Evolutionary conservation across 768 basidiomycete species (phyloP), one percentile per base, ranked within the genome.

Genomic region (Trametes punicea): DNA sequence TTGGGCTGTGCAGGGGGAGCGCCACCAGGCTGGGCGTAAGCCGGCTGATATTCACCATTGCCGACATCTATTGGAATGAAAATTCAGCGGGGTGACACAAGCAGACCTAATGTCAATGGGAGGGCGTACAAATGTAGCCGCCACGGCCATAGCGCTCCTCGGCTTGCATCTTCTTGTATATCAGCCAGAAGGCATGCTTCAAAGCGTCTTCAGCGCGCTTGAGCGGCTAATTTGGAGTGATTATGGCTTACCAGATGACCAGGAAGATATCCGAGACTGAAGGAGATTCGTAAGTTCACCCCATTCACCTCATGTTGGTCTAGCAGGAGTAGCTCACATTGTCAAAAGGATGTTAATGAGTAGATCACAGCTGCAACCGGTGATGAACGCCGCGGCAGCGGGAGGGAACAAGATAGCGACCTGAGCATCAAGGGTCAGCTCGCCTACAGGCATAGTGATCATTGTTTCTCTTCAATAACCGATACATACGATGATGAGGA

Each of bases 151-250:
- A 95, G 38, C 76, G 78, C 64, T 91, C 90, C 64, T 91, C 88
- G 0, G 91, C 93, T 64, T 89, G 79, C 80, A 92, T 92, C 80
- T 87, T 88, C 80, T 80, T 87, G 74, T 93, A 93, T 54, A 93
- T 92, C 49, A 95, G 78, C 88, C 88, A 93, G 74, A 93, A 92
- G 1, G 90, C 88, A 66, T 93, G 90, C 81, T 82, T 49, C 5
- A 31, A 40, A 36, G 27, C 8, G 27, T 21, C 27, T 9, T 52
- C 34, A 26, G 34, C 41, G 23, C 15, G 13, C n/a, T n/a, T n/a
- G 30, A 29, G 4, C 55, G 40, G 20, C n/a, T 4, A 47, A 11
- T 6, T 7, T n/a, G 20, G 13, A 36, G 20, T 34, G 5, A 30
- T 8, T 16, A 42, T n/a, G 16, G 16, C 78, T 56, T 46, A 79